Conservation (phyloP, 805 yeast genomes). For the Zygosaccharomyces siamensis region DNA sequence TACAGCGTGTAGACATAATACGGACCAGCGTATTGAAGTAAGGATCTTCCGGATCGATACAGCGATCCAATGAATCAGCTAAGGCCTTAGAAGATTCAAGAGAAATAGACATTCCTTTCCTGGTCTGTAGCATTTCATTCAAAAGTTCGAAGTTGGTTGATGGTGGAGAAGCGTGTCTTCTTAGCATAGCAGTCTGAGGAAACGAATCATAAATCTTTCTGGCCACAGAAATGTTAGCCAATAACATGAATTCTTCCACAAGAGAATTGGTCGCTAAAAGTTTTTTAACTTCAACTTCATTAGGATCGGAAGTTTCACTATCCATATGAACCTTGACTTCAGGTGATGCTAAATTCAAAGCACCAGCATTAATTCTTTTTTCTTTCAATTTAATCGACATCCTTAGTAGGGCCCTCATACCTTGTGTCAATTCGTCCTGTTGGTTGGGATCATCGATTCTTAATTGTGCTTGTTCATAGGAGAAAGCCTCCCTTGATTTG, state of each 20-base stretch:
- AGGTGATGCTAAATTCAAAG: constrained; percentile 93
- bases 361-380: constrained; percentile 89
- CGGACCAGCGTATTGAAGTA: constrained; percentile 90
- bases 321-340: constrained; percentile 97
- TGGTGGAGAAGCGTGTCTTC: constrained; percentile 98
- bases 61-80: constrained; percentile 89
- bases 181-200: constrained; percentile 97
- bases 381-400: constrained; percentile 84
- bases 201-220: constrained; percentile 84
- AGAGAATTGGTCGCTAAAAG: constrained; percentile 87
- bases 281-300: constrained; percentile 88
- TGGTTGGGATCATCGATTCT: constrained; percentile 76
- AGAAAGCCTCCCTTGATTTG: constrained; percentile 87
- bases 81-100: constrained; percentile 83
- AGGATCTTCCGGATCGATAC: constrained; percentile 76
- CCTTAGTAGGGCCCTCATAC: constrained; percentile 75
- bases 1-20: constrained; percentile 96
- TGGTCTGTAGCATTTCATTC: constrained; percentile 80
- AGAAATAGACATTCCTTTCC: constrained; percentile 70
- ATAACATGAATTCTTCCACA: constrained; percentile 97
- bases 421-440: constrained; percentile 79
- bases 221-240: constrained; percentile 96
- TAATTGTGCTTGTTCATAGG: constrained; percentile 88
- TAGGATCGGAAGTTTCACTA: constrained; percentile 94
- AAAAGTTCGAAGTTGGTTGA: constrained; percentile 84